Evolutionary conservation across 495 filamentous ascomycete species (phyloP).

Genomic region (Xylaria flabelliformis): DNA sequence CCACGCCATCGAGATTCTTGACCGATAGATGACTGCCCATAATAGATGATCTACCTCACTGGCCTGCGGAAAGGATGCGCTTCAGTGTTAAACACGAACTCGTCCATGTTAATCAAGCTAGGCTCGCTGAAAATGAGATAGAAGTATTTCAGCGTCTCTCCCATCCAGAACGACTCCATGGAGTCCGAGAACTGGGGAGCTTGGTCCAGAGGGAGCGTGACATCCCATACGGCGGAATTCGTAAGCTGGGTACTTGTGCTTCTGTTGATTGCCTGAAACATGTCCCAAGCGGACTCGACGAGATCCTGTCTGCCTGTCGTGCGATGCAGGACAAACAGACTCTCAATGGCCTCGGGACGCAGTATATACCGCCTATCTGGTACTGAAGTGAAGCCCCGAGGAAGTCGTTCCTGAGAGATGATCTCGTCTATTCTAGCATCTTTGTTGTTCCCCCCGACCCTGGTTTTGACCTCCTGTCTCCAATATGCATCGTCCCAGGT

Average conservation of each 20-base stretch:
- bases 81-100: conserved; percentile 67
- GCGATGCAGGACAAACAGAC: conserved; percentile 76
- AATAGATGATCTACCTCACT: background rate
- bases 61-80: conserved; percentile 65
- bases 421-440: conserved; percentile 26
- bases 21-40: background rate
- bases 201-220: conserved; percentile 32
- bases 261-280: conserved; percentile 71
- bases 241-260: conserved; percentile 63
- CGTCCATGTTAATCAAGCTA: conserved; percentile 65
- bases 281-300: conserved; percentile 74
- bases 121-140: conserved; percentile 81
- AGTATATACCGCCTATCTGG: conserved; percentile 50
- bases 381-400: conserved; percentile 36
- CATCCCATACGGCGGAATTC: conserved; percentile 57
- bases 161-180: conserved; percentile 61
- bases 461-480: conserved; percentile 26
- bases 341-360: conserved; percentile 73
- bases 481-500: conserved; percentile 34
- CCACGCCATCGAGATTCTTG: background rate
- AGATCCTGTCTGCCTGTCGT: conserved; percentile 73
- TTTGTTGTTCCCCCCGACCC: background rate
- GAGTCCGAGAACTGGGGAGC: conserved; percentile 42
- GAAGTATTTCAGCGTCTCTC: conserved; percentile 84
- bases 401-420: conserved; percentile 46